A percentile compares a stretch with the other conserved stretches of the same genome.
These are phyloP conservation scores for Lactarius hengduanensis DNA, from an alignment of 768 basidiomycete genomes.

Conservation along the genomic window DNA sequence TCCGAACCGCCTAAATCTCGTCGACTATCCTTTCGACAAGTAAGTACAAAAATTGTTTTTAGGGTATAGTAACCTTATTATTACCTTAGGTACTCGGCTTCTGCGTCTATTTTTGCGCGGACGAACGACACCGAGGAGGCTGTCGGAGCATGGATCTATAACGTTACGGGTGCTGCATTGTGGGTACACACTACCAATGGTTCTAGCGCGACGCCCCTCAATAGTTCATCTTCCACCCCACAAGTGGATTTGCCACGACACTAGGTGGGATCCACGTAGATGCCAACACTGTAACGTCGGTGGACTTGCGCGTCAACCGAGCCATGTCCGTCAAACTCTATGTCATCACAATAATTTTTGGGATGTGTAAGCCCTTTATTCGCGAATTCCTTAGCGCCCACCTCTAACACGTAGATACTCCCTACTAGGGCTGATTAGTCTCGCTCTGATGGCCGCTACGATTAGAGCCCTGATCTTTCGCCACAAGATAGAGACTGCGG, in stretches of 20 bases:
- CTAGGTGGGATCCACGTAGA: background rate
- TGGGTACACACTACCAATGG: background rate
- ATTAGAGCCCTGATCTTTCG: constrained; percentile 29
- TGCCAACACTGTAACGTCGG: background rate
- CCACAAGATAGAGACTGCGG: constrained; percentile 27
- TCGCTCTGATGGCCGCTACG: constrained; percentile 13
- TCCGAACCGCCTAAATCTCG: background rate
- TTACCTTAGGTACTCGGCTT: background rate
- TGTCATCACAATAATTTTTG: constrained; percentile 16
- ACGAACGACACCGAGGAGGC: constrained; percentile 11
- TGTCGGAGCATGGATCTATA: constrained; percentile 10
- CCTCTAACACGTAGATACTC: background rate
- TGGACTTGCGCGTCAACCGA: constrained; percentile 4
- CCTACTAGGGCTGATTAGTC: constrained; percentile 19
- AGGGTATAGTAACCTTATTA: too few species aligned
- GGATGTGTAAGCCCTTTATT: constrained; percentile 21
- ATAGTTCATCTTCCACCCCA: background rate
- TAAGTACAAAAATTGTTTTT: background rate
- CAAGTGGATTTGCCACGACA: constrained; percentile 15
- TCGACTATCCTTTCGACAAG: constrained; percentile 21
- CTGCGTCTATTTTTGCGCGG: constrained; percentile 10
- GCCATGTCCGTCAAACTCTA: constrained; percentile 19
- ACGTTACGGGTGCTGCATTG: constrained; percentile 11
- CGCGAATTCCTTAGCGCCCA: background rate
- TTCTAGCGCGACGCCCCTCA: too few species aligned